Base-by-base conservation (phyloP, 2,329 filamentous ascomycete species). In the Apiospora arundinis region DNA sequence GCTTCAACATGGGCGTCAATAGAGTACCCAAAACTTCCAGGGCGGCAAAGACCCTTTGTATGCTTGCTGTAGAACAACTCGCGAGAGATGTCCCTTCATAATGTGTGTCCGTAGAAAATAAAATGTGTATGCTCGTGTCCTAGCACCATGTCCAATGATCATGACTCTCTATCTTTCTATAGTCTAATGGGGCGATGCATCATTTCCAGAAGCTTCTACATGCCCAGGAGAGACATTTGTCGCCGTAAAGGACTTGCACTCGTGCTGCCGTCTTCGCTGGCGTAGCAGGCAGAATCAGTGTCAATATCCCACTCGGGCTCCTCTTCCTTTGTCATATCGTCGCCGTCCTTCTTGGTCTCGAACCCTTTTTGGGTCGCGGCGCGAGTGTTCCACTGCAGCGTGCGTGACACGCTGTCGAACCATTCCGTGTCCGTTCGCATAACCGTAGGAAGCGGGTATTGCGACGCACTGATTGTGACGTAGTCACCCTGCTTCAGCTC, bases 391-490 rank as follows among this genome's bases (percentile, higher is more conserved):
- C 96, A 99, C 74, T 95, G 89, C 72, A 99, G 86, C 4, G 95
- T 97, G 73, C 95, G 90, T 69, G 93, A 94, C 67, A 99, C 94
- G 78, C 94, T 97, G 81, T 98, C 93, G 80, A 99, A 98, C 96
- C 96, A 99, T 81, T 99, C 96, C 0, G 92, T 93, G 73, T 92
- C 92, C 74, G 92, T 94, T 74, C 94, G 93, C 71, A 97, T 94
- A 60, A 99, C 95, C 0, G 96, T 98, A 2, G 96, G 96, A 85
- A 99, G 98, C 0, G 96, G 96, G 78, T 98, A 99, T 80, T 97
- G 95, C 42, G 93, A 97, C 4, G 96, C 96, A 52, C 95, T 94
- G 77, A 99, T 96, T 73, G 95, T 98, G 80, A 99, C 96, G 77
- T 95, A 93, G 83, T 99, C 96, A 70, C 96, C 96, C 78, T 95